Conservation (phyloP, 192 early-diverging fungal genomes). For the Phlyctochytrium arcticum region DNA sequence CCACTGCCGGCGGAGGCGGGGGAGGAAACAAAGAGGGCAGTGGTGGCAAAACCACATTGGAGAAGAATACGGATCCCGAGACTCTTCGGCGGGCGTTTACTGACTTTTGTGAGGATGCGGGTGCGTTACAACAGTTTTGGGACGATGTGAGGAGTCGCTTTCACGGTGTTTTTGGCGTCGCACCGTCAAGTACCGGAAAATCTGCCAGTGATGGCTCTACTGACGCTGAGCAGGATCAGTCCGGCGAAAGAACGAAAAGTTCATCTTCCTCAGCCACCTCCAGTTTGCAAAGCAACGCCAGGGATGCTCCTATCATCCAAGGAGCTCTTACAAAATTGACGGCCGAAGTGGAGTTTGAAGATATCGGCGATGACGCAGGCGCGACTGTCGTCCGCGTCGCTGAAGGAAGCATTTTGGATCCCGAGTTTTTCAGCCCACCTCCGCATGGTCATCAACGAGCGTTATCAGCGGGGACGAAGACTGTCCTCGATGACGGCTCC, state of each 20-base stretch:
- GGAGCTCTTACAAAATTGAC: neutral
- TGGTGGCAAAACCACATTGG: neutral
- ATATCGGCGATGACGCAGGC: neutral
- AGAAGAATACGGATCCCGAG: slow-evolving; percentile 9
- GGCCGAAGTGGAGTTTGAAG: neutral
- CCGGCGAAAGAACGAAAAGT: no score
- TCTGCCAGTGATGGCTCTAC: neutral
- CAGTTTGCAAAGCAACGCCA: no score
- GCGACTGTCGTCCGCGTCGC: neutral
- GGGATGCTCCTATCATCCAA: no score
- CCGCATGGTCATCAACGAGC: no score
- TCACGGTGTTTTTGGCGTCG: neutral
- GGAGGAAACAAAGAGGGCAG: slow-evolving; percentile 2
- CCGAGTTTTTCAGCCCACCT: neutral
- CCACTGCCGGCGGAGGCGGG: slow-evolving; percentile 1
- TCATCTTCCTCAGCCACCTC: no score
- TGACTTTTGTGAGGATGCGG: slow-evolving; percentile 48
- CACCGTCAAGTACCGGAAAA: neutral
- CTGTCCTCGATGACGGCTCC: no score
- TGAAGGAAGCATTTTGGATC: neutral
- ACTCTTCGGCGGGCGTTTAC: slow-evolving; percentile 12
- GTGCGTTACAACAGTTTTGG: slow-evolving; percentile 65
- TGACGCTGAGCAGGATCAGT: neutral
- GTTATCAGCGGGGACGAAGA: no score
- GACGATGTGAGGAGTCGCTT: slow-evolving; percentile 20